Percentiles rank a stretch among this genome's conserved stretches.
Evolutionary conservation across 2,329 filamentous ascomycete species (phyloP).

Genomic region (Alternaria brassicae): DNA sequence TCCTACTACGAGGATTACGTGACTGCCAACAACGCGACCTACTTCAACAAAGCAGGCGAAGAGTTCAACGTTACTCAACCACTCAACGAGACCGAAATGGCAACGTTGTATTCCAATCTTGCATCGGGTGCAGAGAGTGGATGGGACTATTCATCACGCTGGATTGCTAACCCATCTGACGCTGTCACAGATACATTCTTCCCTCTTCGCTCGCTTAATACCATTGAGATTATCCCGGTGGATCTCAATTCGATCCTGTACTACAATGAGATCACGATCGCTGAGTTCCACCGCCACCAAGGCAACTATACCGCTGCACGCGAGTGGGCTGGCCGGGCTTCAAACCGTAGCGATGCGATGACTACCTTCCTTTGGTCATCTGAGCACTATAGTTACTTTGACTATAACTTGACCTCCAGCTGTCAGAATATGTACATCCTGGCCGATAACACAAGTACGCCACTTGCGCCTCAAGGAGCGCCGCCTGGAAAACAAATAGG

Average conservation of each 20-base stretch:
- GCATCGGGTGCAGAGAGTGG: slow-evolving; percentile 71
- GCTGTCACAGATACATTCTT: slow-evolving; percentile 68
- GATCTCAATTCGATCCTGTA: slow-evolving; percentile 74
- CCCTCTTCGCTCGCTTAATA: slow-evolving; percentile 69
- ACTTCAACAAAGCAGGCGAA: slow-evolving; percentile 65
- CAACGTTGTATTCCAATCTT: slow-evolving; percentile 65
- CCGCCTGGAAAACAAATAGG: slow-evolving; percentile 64
- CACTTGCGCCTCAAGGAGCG: slow-evolving; percentile 51
- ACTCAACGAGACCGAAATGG: slow-evolving; percentile 62
- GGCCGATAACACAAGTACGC: slow-evolving; percentile 51
- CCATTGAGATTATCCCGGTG: slow-evolving; percentile 65
- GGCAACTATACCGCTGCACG: slow-evolving; percentile 61
- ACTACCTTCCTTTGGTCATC: slow-evolving; percentile 69
- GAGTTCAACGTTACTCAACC: slow-evolving; percentile 62
- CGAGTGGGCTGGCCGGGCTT: slow-evolving; percentile 60
- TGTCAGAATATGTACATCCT: slow-evolving; percentile 64
- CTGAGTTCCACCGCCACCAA: slow-evolving; percentile 59
- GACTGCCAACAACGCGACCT: slow-evolving; percentile 70
- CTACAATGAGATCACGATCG: slow-evolving; percentile 67
- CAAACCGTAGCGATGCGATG: slow-evolving; percentile 67
- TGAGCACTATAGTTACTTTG: slow-evolving; percentile 69
- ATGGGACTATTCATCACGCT: slow-evolving; percentile 69
- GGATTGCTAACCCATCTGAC: slow-evolving; percentile 64
- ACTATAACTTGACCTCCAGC: slow-evolving; percentile 69
- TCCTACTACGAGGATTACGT: slow-evolving; percentile 71